Base-by-base conservation (phyloP, 176 grass and related monocot genomes). In the Zoysia japonica region DNA sequence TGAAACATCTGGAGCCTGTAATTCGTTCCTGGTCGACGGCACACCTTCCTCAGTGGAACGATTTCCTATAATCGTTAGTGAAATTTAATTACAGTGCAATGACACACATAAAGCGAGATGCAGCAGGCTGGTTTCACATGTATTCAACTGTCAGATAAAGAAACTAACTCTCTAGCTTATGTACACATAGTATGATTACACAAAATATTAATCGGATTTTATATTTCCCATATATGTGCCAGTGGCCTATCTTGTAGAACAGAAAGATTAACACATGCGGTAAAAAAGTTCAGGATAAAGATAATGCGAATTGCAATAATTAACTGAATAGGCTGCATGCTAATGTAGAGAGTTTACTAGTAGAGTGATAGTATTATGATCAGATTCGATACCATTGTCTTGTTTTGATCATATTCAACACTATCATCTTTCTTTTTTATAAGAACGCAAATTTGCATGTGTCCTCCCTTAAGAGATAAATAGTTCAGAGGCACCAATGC, bases 41-140 rank as follows among this genome's bases (percentile, higher is more conserved):
- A 99, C n/a, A 99, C 92, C 91, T 99, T 99, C 82, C 96, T 89
- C 68, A 99, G 66, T 84, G 96, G 96, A 56, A 99, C 96, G 75
- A 99, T 99, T 75, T 99, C 96, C 96, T 99, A 65, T n/a, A 37
- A 47, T 15, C 43, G 20, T 40, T 9, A 71, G 12, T 14, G 35
- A 63, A 14, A 40, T 37, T 9, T 5, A 39, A 81, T 15, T 47
- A 12, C 7, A 1, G 42, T 28, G 43, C 42, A 70, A 48, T 46
- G 46, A n/a, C 0, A 10, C 49, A 79, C 13, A 6, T 46, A 4
- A 39, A 43, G 6, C 11, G 53, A 51, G 53, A 54, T 35, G 39
- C 35, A 28, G 28, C 28, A 67, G 6, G 42, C 48, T 28, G 3
- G 12, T 67, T 78, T 67, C 16, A 53, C 3, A 5, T 67, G 9